Conservation (phyloP, 371 early-diverging fungal genomes). For the Mucor lusitanicus region DNA sequence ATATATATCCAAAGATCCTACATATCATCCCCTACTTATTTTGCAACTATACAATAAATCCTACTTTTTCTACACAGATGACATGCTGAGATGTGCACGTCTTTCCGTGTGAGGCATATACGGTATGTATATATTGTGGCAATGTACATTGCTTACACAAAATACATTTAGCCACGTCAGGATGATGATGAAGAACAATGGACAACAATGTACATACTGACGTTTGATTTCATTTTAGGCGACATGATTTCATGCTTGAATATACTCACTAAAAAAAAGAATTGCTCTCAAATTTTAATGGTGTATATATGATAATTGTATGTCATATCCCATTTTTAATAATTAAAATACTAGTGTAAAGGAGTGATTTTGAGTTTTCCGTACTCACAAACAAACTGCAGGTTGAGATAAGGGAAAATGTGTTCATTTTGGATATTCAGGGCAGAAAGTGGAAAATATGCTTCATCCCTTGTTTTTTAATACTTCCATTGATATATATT, state of each 20-base stretch:
- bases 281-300: background rate
- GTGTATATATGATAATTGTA: background rate
- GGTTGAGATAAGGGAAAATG: background rate
- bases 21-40: background rate
- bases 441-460: background rate
- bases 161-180: background rate
- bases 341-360: background rate
- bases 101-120: background rate
- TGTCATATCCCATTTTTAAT: background rate
- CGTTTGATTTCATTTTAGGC: background rate
- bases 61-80: background rate
- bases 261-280: background rate
- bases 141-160: background rate
- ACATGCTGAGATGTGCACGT: background rate
- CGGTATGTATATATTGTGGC: background rate
- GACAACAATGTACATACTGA: background rate
- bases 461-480: constrained; percentile 4
- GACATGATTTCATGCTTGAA: background rate
- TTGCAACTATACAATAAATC: background rate
- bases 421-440: constrained; percentile 1
- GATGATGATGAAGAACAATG: background rate
- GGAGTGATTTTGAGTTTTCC: background rate
- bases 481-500: constrained; percentile 2
- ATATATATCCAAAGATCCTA: background rate
- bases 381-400: background rate